A percentile compares a stretch with the other conserved stretches of the same genome.
Conservation (phyloP, 2,329 filamentous ascomycete species). For the Diaporthe vaccinii region DNA sequence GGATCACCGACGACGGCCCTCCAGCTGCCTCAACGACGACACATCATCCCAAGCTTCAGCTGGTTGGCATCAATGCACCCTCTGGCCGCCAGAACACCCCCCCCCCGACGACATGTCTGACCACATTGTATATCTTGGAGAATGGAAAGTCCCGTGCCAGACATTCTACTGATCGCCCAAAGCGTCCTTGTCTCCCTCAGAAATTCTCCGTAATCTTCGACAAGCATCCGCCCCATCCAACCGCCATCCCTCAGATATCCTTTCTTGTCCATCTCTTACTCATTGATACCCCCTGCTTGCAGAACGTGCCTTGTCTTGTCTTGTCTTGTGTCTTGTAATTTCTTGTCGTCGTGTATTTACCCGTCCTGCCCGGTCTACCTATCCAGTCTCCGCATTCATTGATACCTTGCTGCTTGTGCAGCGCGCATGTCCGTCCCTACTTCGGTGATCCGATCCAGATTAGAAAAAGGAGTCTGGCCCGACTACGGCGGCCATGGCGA, state of each 20-base stretch:
- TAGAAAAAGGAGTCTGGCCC: conserved; percentile 28
- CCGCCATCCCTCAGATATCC: neutral
- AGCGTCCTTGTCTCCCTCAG: neutral
- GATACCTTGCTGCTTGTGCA: conserved; percentile 29
- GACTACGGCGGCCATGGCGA: conserved; percentile 52
- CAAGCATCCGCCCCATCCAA: neutral
- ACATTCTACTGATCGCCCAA: neutral
- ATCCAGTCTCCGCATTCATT: conserved; percentile 36
- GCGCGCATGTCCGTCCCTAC: conserved; percentile 26
- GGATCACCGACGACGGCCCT: conserved; percentile 22
- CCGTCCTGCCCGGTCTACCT: conserved; percentile 20
- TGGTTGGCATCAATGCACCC: conserved; percentile 25
- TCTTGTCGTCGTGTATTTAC: conserved; percentile 15
- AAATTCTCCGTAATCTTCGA: conserved; percentile 15
- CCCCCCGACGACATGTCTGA: conserved; percentile 7
- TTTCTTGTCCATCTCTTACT: conserved; percentile 21
- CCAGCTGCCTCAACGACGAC: conserved; percentile 30
- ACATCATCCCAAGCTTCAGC: conserved; percentile 4
- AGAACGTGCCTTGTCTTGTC: conserved; percentile 6
- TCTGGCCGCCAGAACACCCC: neutral
- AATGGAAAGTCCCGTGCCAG: conserved; percentile 1
- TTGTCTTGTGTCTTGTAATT: conserved; percentile 18
- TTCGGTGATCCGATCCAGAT: conserved; percentile 38
- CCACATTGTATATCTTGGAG: neutral
- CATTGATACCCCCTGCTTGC: conserved; percentile 28